A percentile compares a stretch with the other conserved stretches of the same genome.
These are phyloP conservation scores for Heimioporus sp. DNA, from an alignment of 768 basidiomycete genomes.

Conservation along the genomic window DNA sequence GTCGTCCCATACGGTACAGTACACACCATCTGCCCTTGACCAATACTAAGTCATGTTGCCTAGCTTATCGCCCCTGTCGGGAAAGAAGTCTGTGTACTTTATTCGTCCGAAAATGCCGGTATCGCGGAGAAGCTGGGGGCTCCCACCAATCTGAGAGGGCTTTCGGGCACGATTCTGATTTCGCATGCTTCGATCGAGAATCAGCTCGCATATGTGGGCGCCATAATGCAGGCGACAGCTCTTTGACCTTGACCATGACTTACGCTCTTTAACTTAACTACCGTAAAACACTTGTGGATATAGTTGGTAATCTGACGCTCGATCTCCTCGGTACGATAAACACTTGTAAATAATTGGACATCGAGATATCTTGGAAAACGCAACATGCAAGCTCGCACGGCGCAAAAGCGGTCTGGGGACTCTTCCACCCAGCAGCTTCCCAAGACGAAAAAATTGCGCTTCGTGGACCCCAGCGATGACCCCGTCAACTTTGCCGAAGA, in stretches of 20 bases:
- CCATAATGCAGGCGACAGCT: slow-evolving; percentile 34
- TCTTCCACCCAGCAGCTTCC: slow-evolving; percentile 28
- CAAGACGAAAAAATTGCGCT: slow-evolving; percentile 68
- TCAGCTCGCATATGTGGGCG: slow-evolving; percentile 56
- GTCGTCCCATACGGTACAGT: slow-evolving; percentile 52
- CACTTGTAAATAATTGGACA: slow-evolving; percentile 15
- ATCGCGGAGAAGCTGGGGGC: slow-evolving; percentile 51
- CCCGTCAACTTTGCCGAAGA: slow-evolving; percentile 74
- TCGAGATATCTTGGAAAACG: background rate
- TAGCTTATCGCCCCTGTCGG: slow-evolving; percentile 61
- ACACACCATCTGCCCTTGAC: background rate
- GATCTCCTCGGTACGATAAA: slow-evolving; percentile 12
- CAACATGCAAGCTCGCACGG: slow-evolving; percentile 37
- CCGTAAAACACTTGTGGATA: too few relatives aligned
- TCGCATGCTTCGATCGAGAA: slow-evolving; percentile 58
- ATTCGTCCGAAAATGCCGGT: slow-evolving; percentile 48
- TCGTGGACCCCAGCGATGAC: slow-evolving; percentile 74
- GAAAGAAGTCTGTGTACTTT: slow-evolving; percentile 54
- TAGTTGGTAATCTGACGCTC: too few relatives aligned
- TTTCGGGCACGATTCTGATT: slow-evolving; percentile 47
- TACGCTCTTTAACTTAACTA: background rate
- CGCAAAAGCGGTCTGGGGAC: slow-evolving; percentile 43
- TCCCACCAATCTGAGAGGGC: slow-evolving; percentile 42
- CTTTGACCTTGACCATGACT: slow-evolving; percentile 1
- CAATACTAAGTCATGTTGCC: background rate